Evolutionary conservation across 371 early-diverging fungal genomes (phyloP).

Genomic region (Synchytrium microbalum): DNA sequence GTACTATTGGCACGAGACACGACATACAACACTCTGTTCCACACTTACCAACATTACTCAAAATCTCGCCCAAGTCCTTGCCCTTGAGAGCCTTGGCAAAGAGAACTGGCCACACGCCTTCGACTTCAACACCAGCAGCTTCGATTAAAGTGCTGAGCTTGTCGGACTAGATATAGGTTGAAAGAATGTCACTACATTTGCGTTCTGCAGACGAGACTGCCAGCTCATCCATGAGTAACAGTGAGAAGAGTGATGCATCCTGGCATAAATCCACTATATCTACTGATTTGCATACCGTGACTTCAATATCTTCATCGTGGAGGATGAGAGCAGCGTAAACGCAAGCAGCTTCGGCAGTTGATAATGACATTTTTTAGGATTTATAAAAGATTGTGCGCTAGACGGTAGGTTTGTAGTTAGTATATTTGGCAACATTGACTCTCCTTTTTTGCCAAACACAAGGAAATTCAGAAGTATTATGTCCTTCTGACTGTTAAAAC

Average conservation of each 20-base stretch:
- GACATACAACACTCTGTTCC: too few relatives aligned
- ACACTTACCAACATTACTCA: constrained; percentile 77
- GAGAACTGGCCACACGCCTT: constrained; percentile 90
- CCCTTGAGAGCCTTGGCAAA: constrained; percentile 97
- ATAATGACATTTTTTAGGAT: constrained; percentile 25
- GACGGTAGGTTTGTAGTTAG: too few relatives aligned
- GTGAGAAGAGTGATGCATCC: constrained; percentile 6
- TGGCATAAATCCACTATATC: too few relatives aligned
- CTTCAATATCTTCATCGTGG: constrained; percentile 90
- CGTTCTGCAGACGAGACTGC: not conserved
- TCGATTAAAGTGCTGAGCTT: constrained; percentile 84
- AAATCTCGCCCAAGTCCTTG: constrained; percentile 81
- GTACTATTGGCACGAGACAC: too few relatives aligned
- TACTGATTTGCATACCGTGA: constrained; percentile 88
- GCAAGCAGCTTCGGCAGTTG: constrained; percentile 75
- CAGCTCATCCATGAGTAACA: not conserved
- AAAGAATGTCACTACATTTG: too few relatives aligned
- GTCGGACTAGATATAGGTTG: constrained; percentile 64
- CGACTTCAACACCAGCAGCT: constrained; percentile 89
- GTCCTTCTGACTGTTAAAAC: too few relatives aligned
- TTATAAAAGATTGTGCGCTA: too few relatives aligned
- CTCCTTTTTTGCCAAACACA: too few relatives aligned
- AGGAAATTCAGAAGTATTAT: too few relatives aligned
- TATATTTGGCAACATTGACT: too few relatives aligned
- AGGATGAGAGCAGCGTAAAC: constrained; percentile 97